Evolutionary conservation across 805 yeast genomes (phyloP), one percentile per base, ranked within the genome.

Genomic region (Teunomyces kruisii): DNA sequence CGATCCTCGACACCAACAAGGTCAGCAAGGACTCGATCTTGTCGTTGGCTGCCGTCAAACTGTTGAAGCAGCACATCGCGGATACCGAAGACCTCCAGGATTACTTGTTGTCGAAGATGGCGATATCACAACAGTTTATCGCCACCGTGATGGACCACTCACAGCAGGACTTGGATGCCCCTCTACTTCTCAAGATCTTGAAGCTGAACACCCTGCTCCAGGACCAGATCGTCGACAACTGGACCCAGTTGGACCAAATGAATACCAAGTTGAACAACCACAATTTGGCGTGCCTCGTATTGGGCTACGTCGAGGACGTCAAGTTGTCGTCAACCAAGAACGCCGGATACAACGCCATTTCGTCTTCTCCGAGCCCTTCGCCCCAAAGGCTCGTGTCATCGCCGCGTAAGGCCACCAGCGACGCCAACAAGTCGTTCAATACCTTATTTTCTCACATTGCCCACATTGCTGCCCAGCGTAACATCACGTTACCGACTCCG

Each of bases 81-180:
- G 68, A 60, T 19, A 66, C 66, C 42, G 53, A 42, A 9, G 73
- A 67, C 17, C 52, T 57, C 29, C 61, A 62, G 29, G 53, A 58
- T 16, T 70, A 68, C 45, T 55, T 70, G 44, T 46, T 53, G 13
- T 57, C 64, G 16, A 68, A 67, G 46, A 52, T 64, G 35, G 32
- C 58, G 9, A 52, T 70, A 7, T 58, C 73, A 1, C 67, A 62
- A 39, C 67, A 67, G 48, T 71, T 70, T 65, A 16, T 44, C 51
- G 17, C 50, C 53, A 17, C 47, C 50, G 2, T 39, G 19, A 29
- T 22, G 28, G 91, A 81, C 41, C 75, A 68, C 13, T 89, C 75
- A 87, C 60, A 38, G 86, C 62, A 16, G 96, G 96, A 40, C 9
- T 42, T 70, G 40, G 75, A 70, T 45, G 33, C 60, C 10, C 46